phyloP scores from a whole-genome alignment of 345 rosid species.

The Lagerstroemia speciosa region DNA sequence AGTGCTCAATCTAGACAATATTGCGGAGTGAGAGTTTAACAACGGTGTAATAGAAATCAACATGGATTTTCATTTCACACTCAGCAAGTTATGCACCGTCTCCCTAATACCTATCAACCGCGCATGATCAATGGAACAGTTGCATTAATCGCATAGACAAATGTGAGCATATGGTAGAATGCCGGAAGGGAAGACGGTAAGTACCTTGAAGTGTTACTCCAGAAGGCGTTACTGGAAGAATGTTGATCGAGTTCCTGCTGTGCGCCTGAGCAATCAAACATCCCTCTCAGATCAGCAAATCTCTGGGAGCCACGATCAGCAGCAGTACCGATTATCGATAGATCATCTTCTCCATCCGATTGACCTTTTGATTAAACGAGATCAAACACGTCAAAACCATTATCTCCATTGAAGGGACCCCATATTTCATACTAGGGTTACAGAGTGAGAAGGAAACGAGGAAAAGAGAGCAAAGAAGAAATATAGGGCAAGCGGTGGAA shows the following conservation, averaged over 20 bases:
- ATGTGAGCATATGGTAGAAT: not conserved
- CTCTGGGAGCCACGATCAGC: constrained; percentile 12
- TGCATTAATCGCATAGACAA: not conserved
- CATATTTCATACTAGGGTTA: too few species aligned
- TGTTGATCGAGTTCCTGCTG: constrained; percentile 38
- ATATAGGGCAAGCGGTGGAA: not conserved
- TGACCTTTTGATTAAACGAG: constrained; percentile 20
- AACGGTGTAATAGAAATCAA: too few species aligned
- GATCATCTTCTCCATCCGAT: constrained; percentile 75
- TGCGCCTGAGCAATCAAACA: constrained; percentile 26
- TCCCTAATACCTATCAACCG: too few species aligned
- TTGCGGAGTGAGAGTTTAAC: too few species aligned
- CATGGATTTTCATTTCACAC: too few species aligned
- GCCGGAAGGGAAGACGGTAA: not conserved
- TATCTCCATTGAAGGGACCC: too few species aligned
- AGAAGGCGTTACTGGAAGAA: constrained; percentile 35
- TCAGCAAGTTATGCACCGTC: too few species aligned
- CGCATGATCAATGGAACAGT: too few species aligned
- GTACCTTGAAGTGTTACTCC: constrained; percentile 84
- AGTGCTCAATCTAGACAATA: too few species aligned
- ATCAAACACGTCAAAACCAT: not conserved
- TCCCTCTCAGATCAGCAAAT: constrained; percentile 37
- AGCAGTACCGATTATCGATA: constrained; percentile 32
- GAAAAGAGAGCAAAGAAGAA: not conserved
- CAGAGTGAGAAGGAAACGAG: not conserved